Conservation (phyloP, 2,329 filamentous ascomycete species). For the Didymella pomorum region DNA sequence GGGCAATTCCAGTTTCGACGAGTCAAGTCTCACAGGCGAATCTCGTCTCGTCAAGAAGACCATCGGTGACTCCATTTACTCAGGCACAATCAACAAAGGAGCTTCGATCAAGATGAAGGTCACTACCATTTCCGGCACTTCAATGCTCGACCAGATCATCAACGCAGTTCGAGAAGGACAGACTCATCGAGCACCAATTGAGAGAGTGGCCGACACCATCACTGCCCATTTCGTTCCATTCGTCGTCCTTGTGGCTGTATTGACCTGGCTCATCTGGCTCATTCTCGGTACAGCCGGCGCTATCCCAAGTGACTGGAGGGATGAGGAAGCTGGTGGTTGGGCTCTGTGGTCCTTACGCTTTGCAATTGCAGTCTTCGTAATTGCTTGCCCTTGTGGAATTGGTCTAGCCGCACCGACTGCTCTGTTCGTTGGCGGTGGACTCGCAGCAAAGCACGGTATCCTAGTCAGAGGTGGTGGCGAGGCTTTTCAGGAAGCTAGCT, state of each 20-base stretch:
- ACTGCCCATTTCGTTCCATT: conserved; percentile 81
- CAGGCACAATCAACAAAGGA: conserved; percentile 78
- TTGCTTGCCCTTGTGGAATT: conserved; percentile 85
- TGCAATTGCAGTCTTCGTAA: conserved; percentile 86
- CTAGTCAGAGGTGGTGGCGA: conserved; percentile 85
- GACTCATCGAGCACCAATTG: conserved; percentile 76
- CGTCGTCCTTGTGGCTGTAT: conserved; percentile 72
- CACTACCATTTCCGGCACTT: conserved; percentile 70
- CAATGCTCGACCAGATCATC: conserved; percentile 83
- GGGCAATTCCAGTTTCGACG: conserved; percentile 76
- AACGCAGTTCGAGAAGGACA: conserved; percentile 79
- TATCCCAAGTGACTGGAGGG: conserved; percentile 66
- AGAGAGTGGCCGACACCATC: conserved; percentile 75
- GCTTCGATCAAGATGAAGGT: conserved; percentile 68
- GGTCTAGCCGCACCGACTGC: conserved; percentile 87
- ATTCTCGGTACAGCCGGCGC: conserved; percentile 66
- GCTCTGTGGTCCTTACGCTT: conserved; percentile 79
- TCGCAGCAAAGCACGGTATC: conserved; percentile 81
- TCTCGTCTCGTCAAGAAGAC: conserved; percentile 71
- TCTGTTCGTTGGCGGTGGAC: conserved; percentile 79
- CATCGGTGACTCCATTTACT: conserved; percentile 70
- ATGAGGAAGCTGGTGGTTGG: conserved; percentile 67
- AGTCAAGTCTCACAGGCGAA: conserved; percentile 88
- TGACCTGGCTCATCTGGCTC: conserved; percentile 78
- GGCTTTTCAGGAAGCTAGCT: conserved; percentile 84